A percentile compares a stretch with the other conserved stretches of the same genome.
Evolutionary conservation across 345 rosid species (phyloP).

Genomic region (Aquilaria malaccensis): DNA sequence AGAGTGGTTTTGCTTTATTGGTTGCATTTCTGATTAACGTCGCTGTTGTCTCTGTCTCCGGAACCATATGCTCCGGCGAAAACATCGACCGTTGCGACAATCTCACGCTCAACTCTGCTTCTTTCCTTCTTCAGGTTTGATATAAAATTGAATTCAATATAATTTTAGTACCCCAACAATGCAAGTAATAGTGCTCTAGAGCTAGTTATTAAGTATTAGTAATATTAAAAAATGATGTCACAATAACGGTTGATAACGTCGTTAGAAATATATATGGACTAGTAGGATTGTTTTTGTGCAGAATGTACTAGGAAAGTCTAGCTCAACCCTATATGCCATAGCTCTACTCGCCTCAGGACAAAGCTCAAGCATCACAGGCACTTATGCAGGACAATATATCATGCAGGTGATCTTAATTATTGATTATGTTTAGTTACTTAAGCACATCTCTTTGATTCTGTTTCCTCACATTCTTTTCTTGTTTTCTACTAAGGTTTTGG

Average conservation of each 20-base stretch:
- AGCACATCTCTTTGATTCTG: not conserved
- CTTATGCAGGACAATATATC: constrained; percentile 52
- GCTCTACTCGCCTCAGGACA: constrained; percentile 56
- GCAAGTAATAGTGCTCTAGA: no score
- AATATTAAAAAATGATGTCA: no score
- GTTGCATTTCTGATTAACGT: constrained; percentile 62
- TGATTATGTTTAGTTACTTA: not conserved
- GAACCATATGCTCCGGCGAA: constrained; percentile 34
- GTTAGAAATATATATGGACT: no score
- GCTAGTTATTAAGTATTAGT: no score
- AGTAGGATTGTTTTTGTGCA: no score
- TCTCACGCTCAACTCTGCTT: constrained; percentile 57
- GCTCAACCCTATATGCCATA: constrained; percentile 38
- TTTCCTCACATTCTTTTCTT: not conserved
- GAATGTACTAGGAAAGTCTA: not conserved
- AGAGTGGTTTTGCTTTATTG: constrained; percentile 56
- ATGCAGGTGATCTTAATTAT: constrained; percentile 35
- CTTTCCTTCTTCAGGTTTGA: constrained; percentile 62
- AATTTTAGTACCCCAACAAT: no score
- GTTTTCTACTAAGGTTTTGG: not conserved
- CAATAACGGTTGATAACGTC: no score
- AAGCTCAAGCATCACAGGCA: constrained; percentile 52
- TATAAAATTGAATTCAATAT: not conserved
- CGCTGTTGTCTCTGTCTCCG: constrained; percentile 48
- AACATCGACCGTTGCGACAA: constrained; percentile 29